Conservation (phyloP, 1,284 basidiomycete species). For the Leccinum subatratum region DNA sequence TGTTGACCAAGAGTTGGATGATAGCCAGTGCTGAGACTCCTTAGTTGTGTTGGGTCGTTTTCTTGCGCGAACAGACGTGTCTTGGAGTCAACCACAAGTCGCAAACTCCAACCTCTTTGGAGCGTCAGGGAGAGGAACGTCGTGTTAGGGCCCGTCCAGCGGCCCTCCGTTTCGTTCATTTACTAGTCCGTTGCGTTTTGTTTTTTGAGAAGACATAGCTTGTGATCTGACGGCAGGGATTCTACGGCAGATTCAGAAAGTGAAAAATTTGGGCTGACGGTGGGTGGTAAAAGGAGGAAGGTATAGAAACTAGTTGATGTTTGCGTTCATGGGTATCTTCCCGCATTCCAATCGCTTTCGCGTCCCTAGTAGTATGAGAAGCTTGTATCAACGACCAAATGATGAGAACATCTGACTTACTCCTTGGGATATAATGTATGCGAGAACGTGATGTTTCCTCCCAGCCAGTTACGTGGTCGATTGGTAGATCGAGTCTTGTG, state of each 20-base stretch:
- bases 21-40: slow-evolving; percentile 98
- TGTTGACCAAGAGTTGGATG: slow-evolving; percentile 91
- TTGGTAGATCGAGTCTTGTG: background rate
- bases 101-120: slow-evolving; percentile 85
- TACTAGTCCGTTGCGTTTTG: too few relatives aligned
- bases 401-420: background rate
- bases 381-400: too few relatives aligned
- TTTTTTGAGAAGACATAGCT: background rate
- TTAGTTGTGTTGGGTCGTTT: slow-evolving; percentile 98
- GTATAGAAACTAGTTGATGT: background rate
- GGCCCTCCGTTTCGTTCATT: too few relatives aligned
- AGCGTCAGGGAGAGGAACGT: too few relatives aligned
- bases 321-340: background rate
- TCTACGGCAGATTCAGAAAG: too few relatives aligned
- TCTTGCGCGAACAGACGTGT: slow-evolving; percentile 99
- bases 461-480: background rate
- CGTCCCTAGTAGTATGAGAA: background rate
- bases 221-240: too few relatives aligned
- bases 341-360: background rate
- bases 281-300: too few relatives aligned
- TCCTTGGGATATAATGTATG: background rate
- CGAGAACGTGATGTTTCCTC: slow-evolving; percentile 1
- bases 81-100: slow-evolving; percentile 94
- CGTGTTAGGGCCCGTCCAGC: too few relatives aligned
- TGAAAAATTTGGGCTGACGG: too few relatives aligned